Base-by-base conservation (phyloP, 2,329 filamentous ascomycete species). In the Albifimbria verrucaria region DNA sequence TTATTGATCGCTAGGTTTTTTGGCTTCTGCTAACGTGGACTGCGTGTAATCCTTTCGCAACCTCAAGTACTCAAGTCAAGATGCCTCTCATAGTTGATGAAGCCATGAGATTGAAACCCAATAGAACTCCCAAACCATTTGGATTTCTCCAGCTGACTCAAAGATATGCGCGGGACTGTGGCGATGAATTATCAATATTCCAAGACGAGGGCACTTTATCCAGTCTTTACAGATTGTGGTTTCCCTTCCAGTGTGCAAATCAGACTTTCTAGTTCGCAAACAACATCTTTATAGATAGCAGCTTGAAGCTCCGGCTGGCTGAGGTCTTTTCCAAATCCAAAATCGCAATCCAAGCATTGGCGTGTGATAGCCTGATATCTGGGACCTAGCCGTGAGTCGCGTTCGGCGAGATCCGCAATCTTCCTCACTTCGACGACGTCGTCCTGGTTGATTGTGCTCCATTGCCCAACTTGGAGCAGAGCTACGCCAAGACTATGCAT, bases 271-370 rank as follows among this genome's bases (percentile, higher is more conserved):
- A 47, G 44, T 23, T 47, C 44, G 18, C 44, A 47, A 4, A 47
- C 44, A 6, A 47, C 44, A 18, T 47, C 44, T n/a, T 26, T 24
- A 18, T 47, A 47, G 21, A 47, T 47, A 15, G 44, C 44, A n/a
- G 15, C 23, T 24, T 47, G 44, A 6, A 47, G 44, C 22, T 47
- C 44, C 7, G 44, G 44, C 22, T 24, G 21, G 44, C 21, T 23
- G 7, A 47, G 44, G 15, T 47, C 44, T 24, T 24, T 47, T 11
- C 44, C 44, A 24, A 47, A 47, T 25, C 44, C 44, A 26, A 47
- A 47, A n/a, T 47, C 23, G 17, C 44, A 47, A 24, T 47, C 44
- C 21, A 47, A 26, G 15, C 44, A 47, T n/a, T 47, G 44, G 7
- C 26, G 21, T 47, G 44, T 26, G 20, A 47, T 47, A 21, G 3